Evolutionary conservation across 2,329 filamentous ascomycete genomes (phyloP).

Genomic region (Stagonosporopsis tanaceti): DNA sequence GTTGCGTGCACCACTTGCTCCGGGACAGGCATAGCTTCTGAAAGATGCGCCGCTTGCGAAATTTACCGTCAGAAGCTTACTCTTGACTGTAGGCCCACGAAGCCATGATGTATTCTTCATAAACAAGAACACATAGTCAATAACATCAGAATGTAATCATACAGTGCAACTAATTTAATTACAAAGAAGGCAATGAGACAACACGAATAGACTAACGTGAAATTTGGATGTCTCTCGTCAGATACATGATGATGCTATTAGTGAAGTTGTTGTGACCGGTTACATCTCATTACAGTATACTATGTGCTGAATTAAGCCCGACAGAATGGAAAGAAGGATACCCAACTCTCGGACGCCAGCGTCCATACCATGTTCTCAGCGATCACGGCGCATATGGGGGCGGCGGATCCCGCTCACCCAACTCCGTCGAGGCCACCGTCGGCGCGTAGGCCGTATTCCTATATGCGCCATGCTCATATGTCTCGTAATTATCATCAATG

Average conservation of each 20-base stretch:
- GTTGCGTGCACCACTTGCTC: conserved; percentile 5
- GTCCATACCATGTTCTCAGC: neutral
- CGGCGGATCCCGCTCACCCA: conserved; percentile 33
- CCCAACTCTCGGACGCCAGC: neutral
- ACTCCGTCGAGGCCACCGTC: conserved; percentile 30
- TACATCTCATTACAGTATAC: neutral
- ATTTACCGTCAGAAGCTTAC: conserved; percentile 2
- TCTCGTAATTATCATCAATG: conserved; percentile 41
- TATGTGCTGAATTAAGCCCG: too few relatives aligned
- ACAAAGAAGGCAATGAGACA: neutral
- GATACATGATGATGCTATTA: neutral
- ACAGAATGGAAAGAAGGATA: neutral
- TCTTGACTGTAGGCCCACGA: neutral
- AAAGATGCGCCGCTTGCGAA: conserved; percentile 10
- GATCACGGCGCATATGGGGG: conserved; percentile 27
- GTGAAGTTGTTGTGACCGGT: neutral
- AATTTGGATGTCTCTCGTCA: neutral
- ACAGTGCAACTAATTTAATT: too few relatives aligned
- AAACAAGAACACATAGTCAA: neutral
- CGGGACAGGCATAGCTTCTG: conserved; percentile 5
- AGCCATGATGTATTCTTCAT: neutral
- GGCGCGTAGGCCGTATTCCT: conserved; percentile 23
- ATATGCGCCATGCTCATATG: conserved; percentile 22
- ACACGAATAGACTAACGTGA: neutral
- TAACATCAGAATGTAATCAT: neutral